Evolutionary conservation across 345 rosid genomes (phyloP), one percentile per base, ranked within the genome.

Genomic region (Gossypium rotundifolium): DNA sequence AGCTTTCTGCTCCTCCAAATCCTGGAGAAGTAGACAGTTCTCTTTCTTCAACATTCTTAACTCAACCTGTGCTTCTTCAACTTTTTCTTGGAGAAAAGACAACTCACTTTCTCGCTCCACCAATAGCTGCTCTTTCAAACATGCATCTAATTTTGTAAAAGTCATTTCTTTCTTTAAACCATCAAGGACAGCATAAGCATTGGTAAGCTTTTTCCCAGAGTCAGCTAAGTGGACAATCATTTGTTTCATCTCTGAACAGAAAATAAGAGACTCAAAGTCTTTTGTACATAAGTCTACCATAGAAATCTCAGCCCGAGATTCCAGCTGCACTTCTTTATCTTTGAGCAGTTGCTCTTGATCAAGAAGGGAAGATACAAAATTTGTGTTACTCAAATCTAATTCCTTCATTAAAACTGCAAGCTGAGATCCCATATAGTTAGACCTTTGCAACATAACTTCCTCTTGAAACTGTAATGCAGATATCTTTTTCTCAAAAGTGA

Each of bases 371-470:
- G 79, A 81, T 29, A 80, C 80, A 65, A 84, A 78, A 69, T 80
- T 85, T 74, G 73, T 70, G 75, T 87, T 87, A 74, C 86, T 88
- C 70, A 80, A 73, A 82, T 93, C 89, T 79, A 95, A 77, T 64
- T 93, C 99, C 81, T 90, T 90, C 80, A 85, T 84, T 69, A 95
- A 80, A 87, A 73, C 65, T 70, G 94, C 83, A 79, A 95, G 97
- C 71, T 91, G 91, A 75, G 91, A 88, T 74, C 93, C 96, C 79
- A 95, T 88, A 76, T 82, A 72, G 77, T 88, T 85, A 75, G 89
- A 89, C 82, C 97, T 90, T 82, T 95, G 87, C 81, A 95, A 79
- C 98, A 93, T 91, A 81, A 81, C 71, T 85, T 95, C 97, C 82
- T 95, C 99, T 73, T 87, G 99, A 80, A 79, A 76, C 85, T 88